phyloP scores from a whole-genome alignment of 257 asterid species.

The Lithospermum erythrorhizon region DNA sequence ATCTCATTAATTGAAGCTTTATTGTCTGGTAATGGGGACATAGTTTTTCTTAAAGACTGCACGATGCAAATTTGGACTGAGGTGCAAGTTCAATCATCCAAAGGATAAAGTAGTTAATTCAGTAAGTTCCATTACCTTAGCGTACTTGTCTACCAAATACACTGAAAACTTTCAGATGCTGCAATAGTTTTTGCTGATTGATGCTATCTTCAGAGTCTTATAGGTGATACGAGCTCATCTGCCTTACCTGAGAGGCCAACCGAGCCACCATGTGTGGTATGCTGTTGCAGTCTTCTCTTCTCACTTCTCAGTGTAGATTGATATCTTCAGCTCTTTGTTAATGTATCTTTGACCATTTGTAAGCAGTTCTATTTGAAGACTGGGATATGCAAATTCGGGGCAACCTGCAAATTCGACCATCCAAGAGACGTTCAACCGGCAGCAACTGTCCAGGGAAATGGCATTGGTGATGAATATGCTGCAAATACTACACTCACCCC shows the following conservation, averaged over 20 bases:
- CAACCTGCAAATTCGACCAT: constrained; percentile 88
- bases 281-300: constrained; percentile 21
- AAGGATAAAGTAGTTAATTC: constrained; percentile 32
- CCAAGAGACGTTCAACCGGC: constrained; percentile 66
- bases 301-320: constrained; percentile 9
- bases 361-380: constrained; percentile 95
- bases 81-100: constrained; percentile 97
- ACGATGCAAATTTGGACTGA: constrained; percentile 75
- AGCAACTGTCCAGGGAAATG: constrained; percentile 35
- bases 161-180: constrained; percentile 12
- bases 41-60: constrained; percentile 91
- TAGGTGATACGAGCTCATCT: constrained; percentile 31
- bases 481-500: constrained; percentile 38
- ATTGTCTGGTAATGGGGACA: constrained; percentile 9
- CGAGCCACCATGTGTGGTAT: constrained; percentile 89
- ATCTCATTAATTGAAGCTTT: background rate
- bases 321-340: constrained; percentile 1
- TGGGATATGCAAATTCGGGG: constrained; percentile 82
- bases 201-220: constrained; percentile 52
- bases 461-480: constrained; percentile 38
- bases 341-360: constrained; percentile 12
- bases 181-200: constrained; percentile 4
- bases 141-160: constrained; percentile 7
- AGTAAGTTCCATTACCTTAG: constrained; percentile 33
- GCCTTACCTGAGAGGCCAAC: constrained; percentile 87